Evolutionary conservation across 331 rosid genomes (phyloP).

Genomic region (Quercus phellos): DNA sequence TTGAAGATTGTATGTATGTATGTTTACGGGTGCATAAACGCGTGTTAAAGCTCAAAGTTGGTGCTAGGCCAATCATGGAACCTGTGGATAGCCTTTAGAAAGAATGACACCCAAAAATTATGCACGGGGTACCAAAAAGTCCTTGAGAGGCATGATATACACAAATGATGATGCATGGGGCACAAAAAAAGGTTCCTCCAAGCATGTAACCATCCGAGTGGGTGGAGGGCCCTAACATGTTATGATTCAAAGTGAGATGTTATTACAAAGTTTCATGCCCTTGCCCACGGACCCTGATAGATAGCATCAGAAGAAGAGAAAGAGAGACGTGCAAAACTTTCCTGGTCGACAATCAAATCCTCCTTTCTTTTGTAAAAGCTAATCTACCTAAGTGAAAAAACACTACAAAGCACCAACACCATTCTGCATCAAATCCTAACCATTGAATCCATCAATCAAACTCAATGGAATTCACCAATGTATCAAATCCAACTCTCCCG

Average conservation of each 20-base stretch:
- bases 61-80: conserved; percentile 7
- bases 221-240: conserved; percentile 42
- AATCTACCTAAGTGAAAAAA: neutral
- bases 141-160: neutral
- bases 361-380: conserved; percentile 30
- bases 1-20: neutral
- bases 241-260: conserved; percentile 31
- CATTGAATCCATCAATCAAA: neutral
- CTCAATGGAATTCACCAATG: neutral
- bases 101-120: conserved; percentile 21
- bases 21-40: neutral
- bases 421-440: neutral
- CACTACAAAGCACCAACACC: neutral
- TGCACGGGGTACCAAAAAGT: conserved; percentile 22
- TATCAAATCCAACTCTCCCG: too few relatives aligned
- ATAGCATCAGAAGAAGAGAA: neutral
- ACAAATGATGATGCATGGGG: conserved; percentile 45
- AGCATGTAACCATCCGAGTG: conserved; percentile 25
- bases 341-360: conserved; percentile 30
- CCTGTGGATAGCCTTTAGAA: conserved; percentile 36
- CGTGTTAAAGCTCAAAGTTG: neutral
- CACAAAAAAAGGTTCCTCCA: conserved; percentile 37
- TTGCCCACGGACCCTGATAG: neutral
- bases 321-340: conserved; percentile 25
- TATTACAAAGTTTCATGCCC: conserved; percentile 16